These are phyloP conservation scores for Boletus reticulatus DNA, from an alignment of 768 basidiomycete genomes.

Conservation along the genomic window DNA sequence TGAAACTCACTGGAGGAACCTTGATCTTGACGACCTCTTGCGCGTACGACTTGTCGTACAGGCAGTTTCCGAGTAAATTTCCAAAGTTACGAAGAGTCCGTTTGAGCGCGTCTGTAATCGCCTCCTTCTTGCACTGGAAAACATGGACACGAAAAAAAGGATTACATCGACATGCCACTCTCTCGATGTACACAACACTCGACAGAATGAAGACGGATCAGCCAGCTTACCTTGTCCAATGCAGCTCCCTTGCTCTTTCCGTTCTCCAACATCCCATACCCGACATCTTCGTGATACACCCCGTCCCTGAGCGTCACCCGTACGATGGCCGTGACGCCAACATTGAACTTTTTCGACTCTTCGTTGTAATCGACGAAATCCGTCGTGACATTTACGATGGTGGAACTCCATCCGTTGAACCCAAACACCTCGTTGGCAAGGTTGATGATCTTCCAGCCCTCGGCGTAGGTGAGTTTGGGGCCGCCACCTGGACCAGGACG, in stretches of 20 bases:
- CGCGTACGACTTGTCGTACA: conserved; percentile 93
- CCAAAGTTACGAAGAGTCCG: conserved; percentile 90
- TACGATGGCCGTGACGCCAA: conserved; percentile 83
- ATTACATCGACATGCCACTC: background rate
- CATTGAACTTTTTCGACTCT: conserved; percentile 59
- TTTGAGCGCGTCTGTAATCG: conserved; percentile 93
- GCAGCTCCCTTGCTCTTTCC: conserved; percentile 80
- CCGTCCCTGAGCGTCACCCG: conserved; percentile 88
- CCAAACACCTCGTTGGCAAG: conserved; percentile 98
- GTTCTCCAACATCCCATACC: conserved; percentile 87
- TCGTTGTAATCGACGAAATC: conserved; percentile 78
- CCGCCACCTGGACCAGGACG: conserved; percentile 87
- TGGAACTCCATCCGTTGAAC: conserved; percentile 94
- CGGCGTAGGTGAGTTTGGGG: conserved; percentile 87
- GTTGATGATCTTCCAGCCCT: conserved; percentile 98
- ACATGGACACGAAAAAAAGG: background rate
- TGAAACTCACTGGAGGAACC: conserved; percentile 61
- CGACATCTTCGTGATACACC: conserved; percentile 89
- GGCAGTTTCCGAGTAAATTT: conserved; percentile 91
- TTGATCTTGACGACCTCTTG: conserved; percentile 87
- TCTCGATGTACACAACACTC: background rate
- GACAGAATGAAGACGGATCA: background rate
- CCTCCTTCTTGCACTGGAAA: conserved; percentile 93
- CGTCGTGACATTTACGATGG: conserved; percentile 66
- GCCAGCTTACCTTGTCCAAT: conserved; percentile 80